These are phyloP conservation scores for Xylariaceae sp. DNA, from an alignment of 2,329 filamentous ascomycete species.

Conservation along the genomic window DNA sequence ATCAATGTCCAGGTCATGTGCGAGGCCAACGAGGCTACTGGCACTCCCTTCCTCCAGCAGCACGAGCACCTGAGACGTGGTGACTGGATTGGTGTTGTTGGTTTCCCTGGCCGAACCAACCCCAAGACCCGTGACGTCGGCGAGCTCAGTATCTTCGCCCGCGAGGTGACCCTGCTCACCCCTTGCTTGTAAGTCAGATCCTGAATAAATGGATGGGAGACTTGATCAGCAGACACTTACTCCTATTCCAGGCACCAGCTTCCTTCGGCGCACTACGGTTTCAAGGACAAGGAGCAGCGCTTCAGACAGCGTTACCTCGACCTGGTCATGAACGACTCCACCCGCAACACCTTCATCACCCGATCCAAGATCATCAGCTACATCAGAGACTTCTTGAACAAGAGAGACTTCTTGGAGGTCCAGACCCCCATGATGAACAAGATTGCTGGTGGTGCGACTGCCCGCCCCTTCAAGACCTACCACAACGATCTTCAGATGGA, in stretches of 20 bases:
- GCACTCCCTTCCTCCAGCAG: conserved; percentile 73
- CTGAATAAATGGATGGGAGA: not conserved
- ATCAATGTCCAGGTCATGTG: conserved; percentile 85
- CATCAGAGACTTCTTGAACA: conserved; percentile 83
- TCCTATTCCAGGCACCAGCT: conserved; percentile 56
- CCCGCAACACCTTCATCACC: conserved; percentile 76
- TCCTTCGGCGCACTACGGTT: conserved; percentile 85
- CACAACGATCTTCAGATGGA: conserved; percentile 96
- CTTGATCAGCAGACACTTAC: not conserved
- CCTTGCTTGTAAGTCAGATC: conserved; percentile 60
- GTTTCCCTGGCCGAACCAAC: conserved; percentile 77
- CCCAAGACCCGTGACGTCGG: conserved; percentile 88
- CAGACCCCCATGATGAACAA: conserved; percentile 97
- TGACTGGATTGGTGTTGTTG: conserved; percentile 85
- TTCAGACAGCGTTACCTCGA: conserved; percentile 93
- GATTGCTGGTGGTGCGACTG: conserved; percentile 92
- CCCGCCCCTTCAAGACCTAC: conserved; percentile 89
- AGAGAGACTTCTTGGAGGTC: conserved; percentile 74
- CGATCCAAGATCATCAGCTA: conserved; percentile 84
- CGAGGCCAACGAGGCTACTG: conserved; percentile 74
- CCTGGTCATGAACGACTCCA: conserved; percentile 91
- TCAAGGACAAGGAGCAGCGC: conserved; percentile 91
- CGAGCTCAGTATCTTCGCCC: conserved; percentile 90
- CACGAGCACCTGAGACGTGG: conserved; percentile 85
- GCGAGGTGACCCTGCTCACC: conserved; percentile 76